phyloP scores from a whole-genome alignment of 768 basidiomycete species.

The Macrolepiota albuminosa region DNA sequence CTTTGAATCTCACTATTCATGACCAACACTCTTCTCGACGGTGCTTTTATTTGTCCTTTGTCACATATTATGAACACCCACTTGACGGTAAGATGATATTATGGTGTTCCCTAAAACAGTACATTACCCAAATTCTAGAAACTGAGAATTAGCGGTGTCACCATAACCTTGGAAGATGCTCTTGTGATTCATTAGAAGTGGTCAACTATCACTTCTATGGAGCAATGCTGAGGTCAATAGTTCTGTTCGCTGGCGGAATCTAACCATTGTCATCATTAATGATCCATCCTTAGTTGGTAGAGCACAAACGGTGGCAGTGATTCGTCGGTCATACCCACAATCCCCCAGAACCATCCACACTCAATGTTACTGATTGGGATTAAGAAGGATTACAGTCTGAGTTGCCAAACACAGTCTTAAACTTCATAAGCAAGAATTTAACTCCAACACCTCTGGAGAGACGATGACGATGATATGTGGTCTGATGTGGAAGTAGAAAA shows the following conservation, averaged over 20 bases:
- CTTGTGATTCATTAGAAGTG: not conserved
- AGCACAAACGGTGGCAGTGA: not conserved
- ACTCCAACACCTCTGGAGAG: not conserved
- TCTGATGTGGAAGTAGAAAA: not conserved
- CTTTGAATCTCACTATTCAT: not conserved
- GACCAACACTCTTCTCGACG: not conserved
- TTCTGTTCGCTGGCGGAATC: not conserved
- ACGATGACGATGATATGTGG: not conserved
- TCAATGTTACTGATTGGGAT: not conserved
- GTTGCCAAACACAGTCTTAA: not conserved
- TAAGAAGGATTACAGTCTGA: not conserved
- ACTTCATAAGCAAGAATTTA: not conserved
- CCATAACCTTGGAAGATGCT: not conserved
- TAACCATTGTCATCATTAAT: not conserved
- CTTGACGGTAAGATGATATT: not conserved
- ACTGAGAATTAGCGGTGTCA: not conserved
- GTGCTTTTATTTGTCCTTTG: not conserved
- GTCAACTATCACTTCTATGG: not conserved
- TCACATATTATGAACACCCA: not conserved
- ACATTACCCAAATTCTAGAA: not conserved
- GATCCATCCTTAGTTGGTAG: not conserved
- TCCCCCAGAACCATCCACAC: not conserved
- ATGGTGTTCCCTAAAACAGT: not conserved
- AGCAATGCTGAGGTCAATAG: not conserved
- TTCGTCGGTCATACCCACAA: not conserved